Conservation (phyloP, 2,329 filamentous ascomycete genomes). For the Ophiostoma novo-ulmi region DNA sequence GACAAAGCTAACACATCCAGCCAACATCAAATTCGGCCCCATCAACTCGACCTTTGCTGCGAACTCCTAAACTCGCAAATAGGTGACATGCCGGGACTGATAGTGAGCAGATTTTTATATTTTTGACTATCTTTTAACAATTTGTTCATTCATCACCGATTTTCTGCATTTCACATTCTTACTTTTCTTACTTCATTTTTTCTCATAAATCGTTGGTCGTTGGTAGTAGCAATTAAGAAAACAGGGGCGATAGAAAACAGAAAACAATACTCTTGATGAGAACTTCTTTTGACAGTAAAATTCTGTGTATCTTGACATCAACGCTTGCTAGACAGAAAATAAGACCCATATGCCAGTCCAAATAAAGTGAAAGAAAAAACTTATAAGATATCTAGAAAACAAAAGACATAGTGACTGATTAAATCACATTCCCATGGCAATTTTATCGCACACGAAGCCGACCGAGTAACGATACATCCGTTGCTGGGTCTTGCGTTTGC, state of each 20-base stretch:
- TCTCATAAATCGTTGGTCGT: neutral
- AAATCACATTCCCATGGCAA: constrained; percentile 9
- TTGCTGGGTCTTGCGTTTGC: neutral
- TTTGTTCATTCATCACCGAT: no score
- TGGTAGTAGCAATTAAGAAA: neutral
- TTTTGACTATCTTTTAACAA: neutral
- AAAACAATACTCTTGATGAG: neutral
- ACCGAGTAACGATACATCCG: constrained; percentile 62
- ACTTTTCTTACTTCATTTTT: neutral
- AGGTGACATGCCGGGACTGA: neutral
- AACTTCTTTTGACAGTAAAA: neutral
- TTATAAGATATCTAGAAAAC: neutral
- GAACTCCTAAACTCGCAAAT: constrained; percentile 14
- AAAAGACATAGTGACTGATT: neutral
- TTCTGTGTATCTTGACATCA: neutral
- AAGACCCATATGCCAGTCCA: neutral
- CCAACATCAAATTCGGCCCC: constrained; percentile 35
- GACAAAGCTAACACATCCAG: constrained; percentile 21
- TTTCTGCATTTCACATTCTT: neutral
- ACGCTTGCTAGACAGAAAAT: neutral
- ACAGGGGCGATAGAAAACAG: neutral
- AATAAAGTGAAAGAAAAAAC: neutral
- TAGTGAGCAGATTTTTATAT: neutral
- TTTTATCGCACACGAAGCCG: constrained; percentile 65
- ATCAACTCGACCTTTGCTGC: constrained; percentile 33